phyloP scores from a whole-genome alignment of 2,329 filamentous ascomycete species.

The Leptosphaerulina australis region DNA sequence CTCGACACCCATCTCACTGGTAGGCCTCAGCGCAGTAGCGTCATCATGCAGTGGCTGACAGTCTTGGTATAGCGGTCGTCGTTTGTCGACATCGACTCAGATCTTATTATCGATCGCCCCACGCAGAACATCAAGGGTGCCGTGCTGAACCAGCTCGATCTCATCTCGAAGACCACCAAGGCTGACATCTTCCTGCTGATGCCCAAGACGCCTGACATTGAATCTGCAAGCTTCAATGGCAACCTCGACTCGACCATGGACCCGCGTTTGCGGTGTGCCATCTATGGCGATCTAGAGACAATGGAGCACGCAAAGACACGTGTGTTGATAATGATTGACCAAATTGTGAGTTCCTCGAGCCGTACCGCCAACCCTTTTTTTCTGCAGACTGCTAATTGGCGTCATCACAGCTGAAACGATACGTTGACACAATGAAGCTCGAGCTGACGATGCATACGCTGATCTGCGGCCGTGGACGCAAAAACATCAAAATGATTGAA shows the following conservation, averaged over 20 bases:
- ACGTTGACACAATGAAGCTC: slow-evolving; percentile 79
- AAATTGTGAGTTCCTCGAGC: slow-evolving; percentile 68
- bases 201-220: slow-evolving; percentile 80
- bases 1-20: slow-evolving; percentile 88
- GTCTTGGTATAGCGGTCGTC: slow-evolving; percentile 74
- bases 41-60: slow-evolving; percentile 31
- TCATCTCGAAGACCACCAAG: slow-evolving; percentile 84
- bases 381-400: slow-evolving; percentile 46
- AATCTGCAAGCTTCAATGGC: slow-evolving; percentile 77
- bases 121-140: slow-evolving; percentile 71
- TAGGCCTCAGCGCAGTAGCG: slow-evolving; percentile 57
- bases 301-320: slow-evolving; percentile 97
- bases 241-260: slow-evolving; percentile 79
- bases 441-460: slow-evolving; percentile 89
- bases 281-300: slow-evolving; percentile 94
- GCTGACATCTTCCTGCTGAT: slow-evolving; percentile 96
- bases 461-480: slow-evolving; percentile 89
- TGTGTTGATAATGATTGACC: slow-evolving; percentile 95
- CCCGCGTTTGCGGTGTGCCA: slow-evolving; percentile 87
- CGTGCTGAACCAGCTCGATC: slow-evolving; percentile 84
- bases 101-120: slow-evolving; percentile 80
- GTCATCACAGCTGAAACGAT: slow-evolving; percentile 66
- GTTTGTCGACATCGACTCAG: slow-evolving; percentile 89
- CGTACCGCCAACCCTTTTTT: slow-evolving; percentile 26
- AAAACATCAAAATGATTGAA: slow-evolving; percentile 98